Conservation (phyloP, 352 stramenopile species). For the Phytophthora chlamydospora region DNA sequence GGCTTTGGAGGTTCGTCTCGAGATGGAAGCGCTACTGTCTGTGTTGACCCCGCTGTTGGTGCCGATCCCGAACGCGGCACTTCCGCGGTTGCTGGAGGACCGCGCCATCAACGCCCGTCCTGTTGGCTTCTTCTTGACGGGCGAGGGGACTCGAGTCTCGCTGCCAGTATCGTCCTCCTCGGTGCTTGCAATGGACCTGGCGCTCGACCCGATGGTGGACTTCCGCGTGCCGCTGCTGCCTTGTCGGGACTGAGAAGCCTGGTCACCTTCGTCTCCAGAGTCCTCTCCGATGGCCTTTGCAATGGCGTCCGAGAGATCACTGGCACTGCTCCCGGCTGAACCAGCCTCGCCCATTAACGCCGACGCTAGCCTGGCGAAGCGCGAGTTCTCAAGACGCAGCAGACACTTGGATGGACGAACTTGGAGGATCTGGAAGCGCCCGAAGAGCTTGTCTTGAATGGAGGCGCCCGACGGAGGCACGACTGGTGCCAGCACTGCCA, state of each 20-base stretch:
- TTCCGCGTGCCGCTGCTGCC: conserved; percentile 10
- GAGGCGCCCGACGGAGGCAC: conserved; percentile 49
- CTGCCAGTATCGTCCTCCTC: conserved; percentile 36
- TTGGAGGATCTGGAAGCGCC: conserved; percentile 67
- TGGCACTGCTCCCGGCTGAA: conserved; percentile 28
- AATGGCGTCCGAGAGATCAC: conserved; percentile 44
- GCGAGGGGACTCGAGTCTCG: conserved; percentile 54
- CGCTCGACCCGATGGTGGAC: conserved; percentile 15
- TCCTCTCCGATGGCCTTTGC: conserved; percentile 48
- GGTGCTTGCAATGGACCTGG: conserved; percentile 9
- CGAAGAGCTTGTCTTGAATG: conserved; percentile 80
- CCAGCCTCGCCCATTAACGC: conserved; percentile 20
- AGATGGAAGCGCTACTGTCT: conserved; percentile 22
- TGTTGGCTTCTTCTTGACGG: conserved; percentile 63
- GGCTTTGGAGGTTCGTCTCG: conserved; percentile 55
- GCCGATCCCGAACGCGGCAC: conserved; percentile 22
- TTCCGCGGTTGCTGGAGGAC: conserved; percentile 44
- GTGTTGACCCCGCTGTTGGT: conserved; percentile 28
- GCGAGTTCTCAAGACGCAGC: conserved; percentile 62
- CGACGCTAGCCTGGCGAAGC: conserved; percentile 42
- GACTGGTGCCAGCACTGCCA: conserved; percentile 46
- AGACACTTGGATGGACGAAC: conserved; percentile 68
- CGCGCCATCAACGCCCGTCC: conserved; percentile 37
- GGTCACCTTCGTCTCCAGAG: conserved; percentile 8
- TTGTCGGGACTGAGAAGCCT: background rate